A percentile compares a stretch with the other conserved stretches of the same genome.
phyloP scores from a whole-genome alignment of 805 yeast genomes.

The Gaillardinia entomophila region DNA sequence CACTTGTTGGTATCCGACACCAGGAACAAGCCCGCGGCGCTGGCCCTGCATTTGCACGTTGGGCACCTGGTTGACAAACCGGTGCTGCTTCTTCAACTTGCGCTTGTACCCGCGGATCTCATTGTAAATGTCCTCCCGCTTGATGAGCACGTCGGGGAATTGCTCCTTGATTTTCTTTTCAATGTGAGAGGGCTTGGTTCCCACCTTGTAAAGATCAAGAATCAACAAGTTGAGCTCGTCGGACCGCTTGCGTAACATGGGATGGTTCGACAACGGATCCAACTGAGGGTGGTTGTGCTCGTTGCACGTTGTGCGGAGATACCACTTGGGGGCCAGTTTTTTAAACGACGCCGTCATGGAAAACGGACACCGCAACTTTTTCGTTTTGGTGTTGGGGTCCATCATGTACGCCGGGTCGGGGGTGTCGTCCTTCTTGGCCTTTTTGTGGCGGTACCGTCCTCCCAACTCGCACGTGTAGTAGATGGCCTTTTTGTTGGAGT shows the following conservation, averaged over 20 bases:
- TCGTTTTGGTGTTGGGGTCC: conserved; percentile 40
- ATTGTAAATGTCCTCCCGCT: conserved; percentile 54
- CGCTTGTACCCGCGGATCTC: conserved; percentile 53
- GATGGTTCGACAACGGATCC: conserved; percentile 50
- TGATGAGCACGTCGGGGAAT: conserved; percentile 48
- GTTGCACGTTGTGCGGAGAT: conserved; percentile 47
- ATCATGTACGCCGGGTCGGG: conserved; percentile 23
- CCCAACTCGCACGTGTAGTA: conserved; percentile 57
- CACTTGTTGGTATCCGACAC: conserved; percentile 11
- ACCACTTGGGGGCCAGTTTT: conserved; percentile 46
- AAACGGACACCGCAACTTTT: conserved; percentile 52
- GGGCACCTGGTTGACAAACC: conserved; percentile 12
- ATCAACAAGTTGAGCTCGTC: conserved; percentile 48
- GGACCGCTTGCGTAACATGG: conserved; percentile 50
- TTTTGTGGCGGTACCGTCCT: conserved; percentile 50
- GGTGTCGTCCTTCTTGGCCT: conserved; percentile 16
- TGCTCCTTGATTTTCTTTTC: conserved; percentile 47
- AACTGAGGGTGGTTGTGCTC: conserved; percentile 56
- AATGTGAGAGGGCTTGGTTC: conserved; percentile 51
- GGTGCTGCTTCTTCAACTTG: conserved; percentile 38
- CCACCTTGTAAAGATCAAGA: conserved; percentile 46
- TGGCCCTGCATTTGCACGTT: conserved; percentile 1
- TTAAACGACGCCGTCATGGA: conserved; percentile 54
- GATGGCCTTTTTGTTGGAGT: conserved; percentile 52
- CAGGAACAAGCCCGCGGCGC: conserved; percentile 7